Evolutionary conservation across 164 flowering plant species (phyloP).

Genomic region (Houttuynia cordata): DNA sequence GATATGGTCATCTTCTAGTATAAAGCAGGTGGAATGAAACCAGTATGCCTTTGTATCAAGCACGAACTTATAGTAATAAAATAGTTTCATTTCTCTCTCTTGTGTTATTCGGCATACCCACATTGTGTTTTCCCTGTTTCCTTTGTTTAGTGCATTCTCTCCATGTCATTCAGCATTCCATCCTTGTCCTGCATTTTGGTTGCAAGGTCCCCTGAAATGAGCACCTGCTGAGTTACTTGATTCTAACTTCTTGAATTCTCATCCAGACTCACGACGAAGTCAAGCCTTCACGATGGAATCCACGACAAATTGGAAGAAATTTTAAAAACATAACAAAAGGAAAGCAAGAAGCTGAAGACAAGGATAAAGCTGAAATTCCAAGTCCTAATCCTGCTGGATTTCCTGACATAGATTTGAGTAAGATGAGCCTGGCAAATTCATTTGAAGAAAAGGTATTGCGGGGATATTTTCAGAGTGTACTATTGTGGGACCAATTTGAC

Average conservation of each 20-base stretch:
- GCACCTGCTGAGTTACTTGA: not conserved
- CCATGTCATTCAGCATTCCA: not conserved
- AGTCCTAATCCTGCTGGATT: conserved; percentile 32
- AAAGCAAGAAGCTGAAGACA: conserved; percentile 33
- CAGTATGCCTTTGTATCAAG: no score
- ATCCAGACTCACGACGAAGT: conserved; percentile 13
- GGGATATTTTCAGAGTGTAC: no score
- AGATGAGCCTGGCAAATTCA: conserved; percentile 21
- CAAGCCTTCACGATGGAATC: conserved; percentile 39
- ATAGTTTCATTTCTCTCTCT: not conserved
- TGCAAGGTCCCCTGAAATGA: not conserved
- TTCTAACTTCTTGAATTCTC: conserved; percentile 1
- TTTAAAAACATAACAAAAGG: conserved; percentile 49
- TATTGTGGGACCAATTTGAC: not conserved
- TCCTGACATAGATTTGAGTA: conserved; percentile 36
- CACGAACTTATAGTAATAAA: no score
- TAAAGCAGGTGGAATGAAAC: no score
- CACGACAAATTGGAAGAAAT: conserved; percentile 36
- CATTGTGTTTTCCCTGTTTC: no score
- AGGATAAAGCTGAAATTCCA: conserved; percentile 30
- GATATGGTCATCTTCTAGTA: no score
- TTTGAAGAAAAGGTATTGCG: conserved; percentile 12
- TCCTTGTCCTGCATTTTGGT: not conserved
- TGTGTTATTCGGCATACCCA: not conserved
- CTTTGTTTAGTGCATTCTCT: no score